Evolutionary conservation across 1,139 yeast species (phyloP).

Genomic region (Pneumocystis wakefieldiae): DNA sequence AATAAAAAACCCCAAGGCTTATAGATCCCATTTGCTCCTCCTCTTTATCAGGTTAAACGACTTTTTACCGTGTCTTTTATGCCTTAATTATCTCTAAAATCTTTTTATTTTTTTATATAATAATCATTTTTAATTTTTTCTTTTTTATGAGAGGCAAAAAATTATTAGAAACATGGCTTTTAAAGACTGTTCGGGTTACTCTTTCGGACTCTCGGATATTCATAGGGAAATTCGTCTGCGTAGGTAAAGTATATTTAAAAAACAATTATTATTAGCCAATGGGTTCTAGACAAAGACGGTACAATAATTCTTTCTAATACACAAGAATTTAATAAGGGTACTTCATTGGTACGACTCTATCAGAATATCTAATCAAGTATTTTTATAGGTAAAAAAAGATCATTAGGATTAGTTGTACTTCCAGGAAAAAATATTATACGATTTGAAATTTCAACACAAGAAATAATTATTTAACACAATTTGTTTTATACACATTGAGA

Average conservation of each 20-base stretch:
- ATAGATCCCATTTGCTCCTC: background rate
- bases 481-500: too few species aligned
- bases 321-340: background rate
- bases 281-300: background rate
- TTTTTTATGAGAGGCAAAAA: background rate
- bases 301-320: background rate
- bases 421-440: background rate
- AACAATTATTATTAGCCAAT: background rate
- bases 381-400: background rate
- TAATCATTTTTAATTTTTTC: background rate
- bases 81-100: background rate
- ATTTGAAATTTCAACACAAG: background rate
- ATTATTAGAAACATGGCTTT: background rate
- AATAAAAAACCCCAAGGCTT: background rate
- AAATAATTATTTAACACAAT: background rate
- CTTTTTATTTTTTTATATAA: background rate
- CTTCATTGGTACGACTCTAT: background rate
- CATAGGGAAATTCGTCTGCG: background rate
- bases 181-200: background rate
- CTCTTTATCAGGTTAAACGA: background rate
- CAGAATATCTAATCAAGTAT: background rate
- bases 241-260: background rate
- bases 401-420: background rate
- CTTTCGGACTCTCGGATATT: background rate
- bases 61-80: background rate